These are phyloP conservation scores for Cyclotella baltica DNA, from an alignment of 108 stramenopile species.

Conservation along the genomic window DNA sequence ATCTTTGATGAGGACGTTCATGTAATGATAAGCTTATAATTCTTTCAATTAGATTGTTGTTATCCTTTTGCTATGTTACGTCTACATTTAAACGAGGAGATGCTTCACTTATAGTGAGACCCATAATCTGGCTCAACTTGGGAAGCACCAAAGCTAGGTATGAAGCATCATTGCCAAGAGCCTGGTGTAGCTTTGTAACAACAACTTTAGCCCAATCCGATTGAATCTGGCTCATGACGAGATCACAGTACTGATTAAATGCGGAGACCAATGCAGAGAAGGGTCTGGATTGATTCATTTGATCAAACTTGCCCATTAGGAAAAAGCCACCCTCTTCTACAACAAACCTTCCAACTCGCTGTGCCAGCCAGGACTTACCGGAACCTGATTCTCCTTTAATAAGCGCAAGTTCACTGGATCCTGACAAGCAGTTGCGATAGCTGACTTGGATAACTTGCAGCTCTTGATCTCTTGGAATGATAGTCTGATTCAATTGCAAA, in stretches of 20 bases:
- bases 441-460: too few relatives aligned
- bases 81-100: too few relatives aligned
- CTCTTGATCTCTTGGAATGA: too few relatives aligned
- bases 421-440: too few relatives aligned
- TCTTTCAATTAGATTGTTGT: too few relatives aligned
- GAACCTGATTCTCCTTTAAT: too few relatives aligned
- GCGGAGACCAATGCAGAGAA: conserved; percentile 19
- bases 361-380: conserved; percentile 4
- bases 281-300: conserved; percentile 13
- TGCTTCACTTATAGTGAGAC: too few relatives aligned
- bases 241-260: conserved; percentile 29
- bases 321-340: conserved; percentile 16
- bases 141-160: conserved; percentile 10
- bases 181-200: neutral
- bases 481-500: too few relatives aligned
- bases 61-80: neutral
- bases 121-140: conserved; percentile 10
- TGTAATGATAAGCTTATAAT: too few relatives aligned
- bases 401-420: too few relatives aligned
- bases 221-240: neutral
- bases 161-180: conserved; percentile 15
- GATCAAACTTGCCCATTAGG: conserved; percentile 27
- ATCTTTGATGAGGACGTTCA: too few relatives aligned
- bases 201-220: neutral
- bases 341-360: neutral